These are phyloP conservation scores for Cyamopsis tetragonoloba DNA, from an alignment of 306 rosid species.

Conservation along the genomic window DNA sequence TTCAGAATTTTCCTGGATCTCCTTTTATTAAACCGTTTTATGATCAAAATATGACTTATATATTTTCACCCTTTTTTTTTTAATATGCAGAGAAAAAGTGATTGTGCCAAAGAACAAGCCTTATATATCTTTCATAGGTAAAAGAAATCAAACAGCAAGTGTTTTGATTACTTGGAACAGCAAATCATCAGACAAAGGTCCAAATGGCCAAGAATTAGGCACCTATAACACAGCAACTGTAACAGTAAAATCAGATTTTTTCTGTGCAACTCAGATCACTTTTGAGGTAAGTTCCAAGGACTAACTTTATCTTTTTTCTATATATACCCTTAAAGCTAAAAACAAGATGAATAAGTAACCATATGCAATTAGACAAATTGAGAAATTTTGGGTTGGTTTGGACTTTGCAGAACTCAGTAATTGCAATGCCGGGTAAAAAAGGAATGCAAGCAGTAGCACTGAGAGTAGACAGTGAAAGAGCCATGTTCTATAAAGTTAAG, in stretches of 20 bases:
- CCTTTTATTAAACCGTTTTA: too few relatives aligned
- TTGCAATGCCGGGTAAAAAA: constrained; percentile 54
- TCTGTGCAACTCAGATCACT: constrained; percentile 74
- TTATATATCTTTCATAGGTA: constrained; percentile 76
- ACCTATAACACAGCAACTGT: constrained; percentile 78
- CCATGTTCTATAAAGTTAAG: constrained; percentile 64
- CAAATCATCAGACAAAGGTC: constrained; percentile 71
- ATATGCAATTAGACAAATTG: neutral
- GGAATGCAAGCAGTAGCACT: constrained; percentile 96
- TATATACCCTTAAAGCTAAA: too few relatives aligned
- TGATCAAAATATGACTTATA: neutral
- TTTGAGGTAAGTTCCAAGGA: constrained; percentile 70
- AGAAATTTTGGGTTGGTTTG: neutral
- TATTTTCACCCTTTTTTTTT: neutral
- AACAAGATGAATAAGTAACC: neutral
- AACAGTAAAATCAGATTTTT: constrained; percentile 67
- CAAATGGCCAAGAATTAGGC: constrained; percentile 52
- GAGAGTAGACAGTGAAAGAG: constrained; percentile 66
- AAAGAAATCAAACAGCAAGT: constrained; percentile 29
- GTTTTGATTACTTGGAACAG: constrained; percentile 70
- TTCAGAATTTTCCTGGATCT: too few relatives aligned
- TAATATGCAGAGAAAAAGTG: constrained; percentile 76
- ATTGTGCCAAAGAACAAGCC: constrained; percentile 65
- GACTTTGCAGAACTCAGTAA: constrained; percentile 62
- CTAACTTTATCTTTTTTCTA: neutral